These are phyloP conservation scores for Lepraria neglecta DNA, from an alignment of 495 filamentous ascomycete genomes.

Conservation along the genomic window DNA sequence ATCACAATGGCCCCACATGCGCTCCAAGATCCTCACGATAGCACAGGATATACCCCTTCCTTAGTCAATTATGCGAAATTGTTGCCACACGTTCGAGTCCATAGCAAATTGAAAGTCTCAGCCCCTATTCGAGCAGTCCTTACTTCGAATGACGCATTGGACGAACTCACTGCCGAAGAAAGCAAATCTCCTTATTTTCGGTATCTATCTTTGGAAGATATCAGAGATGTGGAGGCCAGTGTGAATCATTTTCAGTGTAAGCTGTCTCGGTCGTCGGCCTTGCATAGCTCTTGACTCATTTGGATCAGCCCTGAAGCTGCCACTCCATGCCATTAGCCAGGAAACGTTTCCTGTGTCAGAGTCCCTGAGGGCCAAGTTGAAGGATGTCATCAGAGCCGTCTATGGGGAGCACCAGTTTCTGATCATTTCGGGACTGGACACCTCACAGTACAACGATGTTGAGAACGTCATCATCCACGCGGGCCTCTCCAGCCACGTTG, in stretches of 20 bases:
- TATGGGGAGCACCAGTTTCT: slow-evolving; percentile 56
- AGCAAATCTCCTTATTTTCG: not conserved
- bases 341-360: slow-evolving; percentile 53
- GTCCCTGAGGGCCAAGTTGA: slow-evolving; percentile 29
- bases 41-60: slow-evolving; percentile 5
- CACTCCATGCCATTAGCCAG: slow-evolving; percentile 44
- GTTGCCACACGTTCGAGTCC: not conserved
- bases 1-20: slow-evolving; percentile 6
- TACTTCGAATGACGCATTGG: not conserved
- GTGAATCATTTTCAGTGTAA: slow-evolving; percentile 1
- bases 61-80: not conserved
- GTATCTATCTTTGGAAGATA: slow-evolving; percentile 4
- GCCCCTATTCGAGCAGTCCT: not conserved
- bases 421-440: slow-evolving; percentile 53
- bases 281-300: not conserved
- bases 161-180: not conserved
- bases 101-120: not conserved
- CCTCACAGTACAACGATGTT: slow-evolving; percentile 46
- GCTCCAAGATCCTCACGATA: slow-evolving; percentile 1
- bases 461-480: slow-evolving; percentile 60
- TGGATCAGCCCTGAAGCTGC: slow-evolving; percentile 36
- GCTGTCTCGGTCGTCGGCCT: not conserved
- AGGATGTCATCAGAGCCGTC: slow-evolving; percentile 40
- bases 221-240: slow-evolving; percentile 1
- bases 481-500: slow-evolving; percentile 55